phyloP scores from a whole-genome alignment of 1,284 basidiomycete genomes.

The Ceraceosorus bombacis region DNA sequence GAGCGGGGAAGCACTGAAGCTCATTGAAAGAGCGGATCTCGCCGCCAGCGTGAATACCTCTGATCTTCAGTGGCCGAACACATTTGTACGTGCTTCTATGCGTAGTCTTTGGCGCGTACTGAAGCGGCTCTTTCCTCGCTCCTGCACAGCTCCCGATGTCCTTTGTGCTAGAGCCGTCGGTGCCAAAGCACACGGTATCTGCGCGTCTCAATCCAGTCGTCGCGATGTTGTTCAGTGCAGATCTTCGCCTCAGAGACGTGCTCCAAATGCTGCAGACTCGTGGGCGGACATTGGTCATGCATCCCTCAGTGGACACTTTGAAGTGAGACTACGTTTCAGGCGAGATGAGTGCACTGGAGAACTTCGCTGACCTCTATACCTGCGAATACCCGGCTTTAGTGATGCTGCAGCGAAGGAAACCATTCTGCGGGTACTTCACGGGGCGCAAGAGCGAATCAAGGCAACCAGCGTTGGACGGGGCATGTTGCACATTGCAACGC shows the following conservation, averaged over 20 bases:
- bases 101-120: neutral
- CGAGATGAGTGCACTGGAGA: constrained; percentile 2
- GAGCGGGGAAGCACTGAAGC: constrained; percentile 63
- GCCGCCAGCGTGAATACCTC: constrained; percentile 20
- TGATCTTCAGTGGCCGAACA: neutral
- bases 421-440: neutral
- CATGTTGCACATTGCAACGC: constrained; percentile 38
- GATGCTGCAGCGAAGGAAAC: constrained; percentile 1
- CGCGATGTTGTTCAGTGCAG: constrained; percentile 33
- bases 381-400: constrained; percentile 12
- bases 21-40: constrained; percentile 73
- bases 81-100: neutral
- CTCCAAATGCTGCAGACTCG: constrained; percentile 38
- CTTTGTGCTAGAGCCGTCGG: neutral
- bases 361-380: constrained; percentile 26
- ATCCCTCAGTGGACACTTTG: neutral
- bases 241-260: constrained; percentile 41
- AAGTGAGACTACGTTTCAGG: too few relatives aligned
- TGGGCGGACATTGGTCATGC: constrained; percentile 17
- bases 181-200: constrained; percentile 14
- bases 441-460: constrained; percentile 34
- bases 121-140: neutral
- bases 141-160: neutral
- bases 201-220: constrained; percentile 35
- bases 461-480: constrained; percentile 37